Evolutionary conservation across 2,329 filamentous ascomycete species (phyloP).

Genomic region (Ramichloridium luteum): DNA sequence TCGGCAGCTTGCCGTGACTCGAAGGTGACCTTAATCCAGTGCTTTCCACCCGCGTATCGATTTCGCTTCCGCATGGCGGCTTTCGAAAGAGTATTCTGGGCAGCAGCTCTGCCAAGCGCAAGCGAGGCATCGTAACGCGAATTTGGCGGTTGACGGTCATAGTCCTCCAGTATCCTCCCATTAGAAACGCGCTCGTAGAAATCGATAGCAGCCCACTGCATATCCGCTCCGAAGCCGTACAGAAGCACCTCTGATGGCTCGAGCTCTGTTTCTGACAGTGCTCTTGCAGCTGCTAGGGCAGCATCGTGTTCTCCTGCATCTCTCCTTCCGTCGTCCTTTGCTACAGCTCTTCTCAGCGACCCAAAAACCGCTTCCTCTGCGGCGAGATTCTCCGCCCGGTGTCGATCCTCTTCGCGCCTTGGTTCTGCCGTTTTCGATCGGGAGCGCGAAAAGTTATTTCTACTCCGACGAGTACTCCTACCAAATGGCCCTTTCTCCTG

Average conservation of each 20-base stretch:
- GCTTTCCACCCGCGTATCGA: constrained; percentile 66
- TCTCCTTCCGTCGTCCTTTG: constrained; percentile 16
- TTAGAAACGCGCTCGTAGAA: constrained; percentile 74
- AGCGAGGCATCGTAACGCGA: constrained; percentile 64
- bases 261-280: constrained; percentile 22
- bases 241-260: constrained; percentile 66
- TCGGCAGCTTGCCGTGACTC: constrained; percentile 38
- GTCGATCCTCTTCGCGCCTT: constrained; percentile 45
- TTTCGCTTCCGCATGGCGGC: constrained; percentile 71
- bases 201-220: constrained; percentile 71
- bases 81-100: constrained; percentile 53
- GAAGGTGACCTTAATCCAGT: constrained; percentile 64
- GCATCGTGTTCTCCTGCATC: constrained; percentile 19
- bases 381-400: constrained; percentile 31
- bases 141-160: constrained; percentile 69
- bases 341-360: constrained; percentile 15
- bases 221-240: constrained; percentile 62
- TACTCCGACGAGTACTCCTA: constrained; percentile 34
- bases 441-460: constrained; percentile 12
- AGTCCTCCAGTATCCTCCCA: constrained; percentile 83
- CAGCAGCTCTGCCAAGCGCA: constrained; percentile 58
- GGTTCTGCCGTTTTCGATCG: constrained; percentile 43
- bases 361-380: constrained; percentile 38
- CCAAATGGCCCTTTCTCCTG: constrained; percentile 54
- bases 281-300: constrained; percentile 10